Evolutionary conservation across 2,329 filamentous ascomycete genomes (phyloP), one percentile per base, ranked within the genome.

Genomic region (Alternaria arbusti): DNA sequence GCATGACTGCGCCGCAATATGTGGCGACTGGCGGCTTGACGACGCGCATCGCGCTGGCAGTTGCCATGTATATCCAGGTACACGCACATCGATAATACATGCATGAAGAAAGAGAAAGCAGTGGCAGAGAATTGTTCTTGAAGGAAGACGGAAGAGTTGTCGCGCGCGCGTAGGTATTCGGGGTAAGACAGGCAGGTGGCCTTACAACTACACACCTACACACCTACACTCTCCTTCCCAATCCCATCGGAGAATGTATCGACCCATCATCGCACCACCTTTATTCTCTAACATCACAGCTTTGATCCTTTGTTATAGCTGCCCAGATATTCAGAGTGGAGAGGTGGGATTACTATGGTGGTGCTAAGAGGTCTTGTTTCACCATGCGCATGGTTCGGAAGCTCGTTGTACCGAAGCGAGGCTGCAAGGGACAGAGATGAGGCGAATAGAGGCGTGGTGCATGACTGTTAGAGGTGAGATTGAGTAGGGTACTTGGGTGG

Each of bases 1-100:
- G 32, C 45, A 30, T 49, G 25, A 30, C 61, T 56, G 58, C 52
- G 51, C 61, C 61, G 36, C 51, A 51, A 59, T 46, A 28, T 51
- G 47, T 51, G 32, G 32, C 51, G 26, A 20, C 51, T n/a, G 32
- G 32, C 51, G 26, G 22, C 51, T n/a, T 36, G n/a, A 43, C 25
- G 28, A 51, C 26, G 17, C 26, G 17, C 17, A 51, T 51, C 47
- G 47, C 47, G 13, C 25, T 23, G 22, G 49, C 47, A 20, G 26
- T 1, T 28, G 26, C 26, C 32, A 32, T 51, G 32, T 32, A 51
- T 51, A 51, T 32, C 17, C 17, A 51, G 12, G 8, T 17, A 40
- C 15, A 40, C 36, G 36, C 36, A 40, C 36, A 17, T 0, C 36
- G n/a, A 40, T 40, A 40, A 40, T 40, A 5, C 4, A 10, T 40